Percentiles rank a stretch among this genome's conserved stretches.
Evolutionary conservation across 2,329 filamentous ascomycete genomes (phyloP).

Genomic region (Claviceps sp.): DNA sequence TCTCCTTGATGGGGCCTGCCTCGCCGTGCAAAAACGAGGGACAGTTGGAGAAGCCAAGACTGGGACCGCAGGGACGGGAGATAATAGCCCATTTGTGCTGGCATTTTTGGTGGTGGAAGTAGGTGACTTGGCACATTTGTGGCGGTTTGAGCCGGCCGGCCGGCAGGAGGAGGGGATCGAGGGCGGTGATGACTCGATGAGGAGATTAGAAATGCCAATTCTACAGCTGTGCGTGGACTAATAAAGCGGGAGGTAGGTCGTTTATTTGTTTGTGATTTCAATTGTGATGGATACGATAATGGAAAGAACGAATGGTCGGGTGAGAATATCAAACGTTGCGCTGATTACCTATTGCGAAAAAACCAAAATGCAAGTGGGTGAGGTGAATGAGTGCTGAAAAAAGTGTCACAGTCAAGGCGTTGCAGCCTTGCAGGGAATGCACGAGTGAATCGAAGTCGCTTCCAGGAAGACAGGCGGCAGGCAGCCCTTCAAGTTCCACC

Average conservation of each 20-base stretch:
- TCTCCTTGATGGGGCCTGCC: constrained; percentile 20
- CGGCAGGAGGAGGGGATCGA: too few species aligned
- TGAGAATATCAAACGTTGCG: background rate
- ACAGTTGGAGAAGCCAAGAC: constrained; percentile 38
- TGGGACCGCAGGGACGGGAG: constrained; percentile 31
- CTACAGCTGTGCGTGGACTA: background rate
- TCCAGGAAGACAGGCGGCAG: background rate
- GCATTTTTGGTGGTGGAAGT: constrained; percentile 35
- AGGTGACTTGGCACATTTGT: constrained; percentile 34
- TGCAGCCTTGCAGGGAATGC: background rate
- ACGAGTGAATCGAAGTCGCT: background rate
- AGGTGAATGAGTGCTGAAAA: background rate
- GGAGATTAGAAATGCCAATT: background rate
- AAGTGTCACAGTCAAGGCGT: background rate
- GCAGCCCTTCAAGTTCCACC: background rate
- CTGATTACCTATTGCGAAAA: background rate
- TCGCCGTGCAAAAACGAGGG: constrained; percentile 21
- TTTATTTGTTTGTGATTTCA: background rate
- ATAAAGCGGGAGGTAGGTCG: background rate
- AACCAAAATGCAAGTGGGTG: background rate
- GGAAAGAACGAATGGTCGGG: background rate
- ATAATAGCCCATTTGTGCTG: constrained; percentile 39
- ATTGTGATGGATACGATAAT: background rate
- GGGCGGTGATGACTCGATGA: too few species aligned
- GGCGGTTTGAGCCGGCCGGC: background rate